These are phyloP conservation scores for Sporothrix inflata DNA, from an alignment of 2,329 filamentous ascomycete species.

Conservation along the genomic window DNA sequence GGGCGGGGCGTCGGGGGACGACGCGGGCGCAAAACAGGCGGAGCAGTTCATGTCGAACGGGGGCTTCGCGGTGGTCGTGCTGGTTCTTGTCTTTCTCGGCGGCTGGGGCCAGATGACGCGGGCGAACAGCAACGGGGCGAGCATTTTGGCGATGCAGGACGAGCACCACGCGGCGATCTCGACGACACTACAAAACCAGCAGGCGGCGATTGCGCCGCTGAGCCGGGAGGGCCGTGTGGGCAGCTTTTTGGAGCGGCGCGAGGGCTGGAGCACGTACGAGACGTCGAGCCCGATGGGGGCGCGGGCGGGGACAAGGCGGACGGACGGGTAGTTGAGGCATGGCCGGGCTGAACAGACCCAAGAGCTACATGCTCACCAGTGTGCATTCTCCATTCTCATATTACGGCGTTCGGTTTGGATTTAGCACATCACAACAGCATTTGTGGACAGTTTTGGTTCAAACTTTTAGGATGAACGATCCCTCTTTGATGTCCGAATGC, in stretches of 20 bases:
- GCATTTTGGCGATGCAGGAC: slow-evolving; percentile 67
- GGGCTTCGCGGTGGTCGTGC: slow-evolving; percentile 73
- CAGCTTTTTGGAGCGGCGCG: slow-evolving; percentile 74
- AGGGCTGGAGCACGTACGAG: slow-evolving; percentile 45
- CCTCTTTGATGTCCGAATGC: not conserved
- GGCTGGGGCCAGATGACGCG: slow-evolving; percentile 73
- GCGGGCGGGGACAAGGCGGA: not conserved
- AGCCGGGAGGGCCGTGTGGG: slow-evolving; percentile 70
- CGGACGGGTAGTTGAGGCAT: not conserved
- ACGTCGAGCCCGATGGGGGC: not conserved
- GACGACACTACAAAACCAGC: slow-evolving; percentile 58
- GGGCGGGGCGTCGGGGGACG: slow-evolving; percentile 42
- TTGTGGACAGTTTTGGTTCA: not conserved
- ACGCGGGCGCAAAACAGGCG: slow-evolving; percentile 48
- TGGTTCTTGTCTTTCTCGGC: slow-evolving; percentile 69
- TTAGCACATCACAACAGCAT: not conserved
- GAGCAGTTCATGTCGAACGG: slow-evolving; percentile 75
- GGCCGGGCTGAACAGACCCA: not conserved
- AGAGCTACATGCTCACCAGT: slow-evolving; percentile 2
- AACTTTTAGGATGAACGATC: not conserved
- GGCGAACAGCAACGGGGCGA: slow-evolving; percentile 63
- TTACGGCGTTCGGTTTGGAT: slow-evolving; percentile 4
- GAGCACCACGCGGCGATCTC: slow-evolving; percentile 69
- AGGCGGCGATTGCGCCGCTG: slow-evolving; percentile 56
- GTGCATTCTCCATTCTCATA: slow-evolving; percentile 12